Base-by-base conservation (phyloP, 2,329 filamentous ascomycete genomes). In the Aspergillus ustus region DNA sequence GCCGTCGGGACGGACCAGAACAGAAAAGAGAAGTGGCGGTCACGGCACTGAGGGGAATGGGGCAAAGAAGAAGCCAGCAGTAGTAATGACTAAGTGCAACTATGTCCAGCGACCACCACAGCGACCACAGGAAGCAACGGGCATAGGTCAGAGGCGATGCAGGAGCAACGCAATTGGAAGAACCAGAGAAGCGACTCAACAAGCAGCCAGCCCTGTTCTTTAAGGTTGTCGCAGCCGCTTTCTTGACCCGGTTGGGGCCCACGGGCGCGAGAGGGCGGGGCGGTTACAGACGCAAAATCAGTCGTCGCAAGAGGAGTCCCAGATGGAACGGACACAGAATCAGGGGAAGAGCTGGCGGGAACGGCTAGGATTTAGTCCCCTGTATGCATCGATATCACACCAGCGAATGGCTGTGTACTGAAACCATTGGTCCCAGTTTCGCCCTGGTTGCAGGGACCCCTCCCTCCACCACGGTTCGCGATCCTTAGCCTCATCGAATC, bases 171-270 rank as follows among this genome's bases (percentile, higher is more conserved):
- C 61, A 61, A 63, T 63, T 59, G 61, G 54, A 54, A 52, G 19
- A 19, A 37, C 49, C 31, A 55, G 50, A 53, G 50, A 43, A 51
- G 19, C 45, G 31, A 56, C 5, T 48, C 29, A 43, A 28, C 43
- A 53, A 61, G 52, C 45, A 57, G 52, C 46, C 40, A 60, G 62
- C 43, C 57, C 59, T 62, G 62, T 48, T 61, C 31, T 65, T 69
- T 66, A 67, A 67, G 66, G 64, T 70, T 70, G 66, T 66, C 65
- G 64, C 64, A 65, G 66, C 67, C 62, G 67, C 67, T 63, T 63
- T 66, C 62, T 65, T 65, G 61, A 64, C 58, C 66, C 67, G 63
- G 67, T 69, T 67, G 59, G 67, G 31, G 67, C 61, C 67, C 67
- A 69, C 67, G 67, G 66, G 64, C 61, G 60, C 57, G 57, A 63